Evolutionary conservation across 768 basidiomycete species (phyloP).

Genomic region (Russula vinacea): DNA sequence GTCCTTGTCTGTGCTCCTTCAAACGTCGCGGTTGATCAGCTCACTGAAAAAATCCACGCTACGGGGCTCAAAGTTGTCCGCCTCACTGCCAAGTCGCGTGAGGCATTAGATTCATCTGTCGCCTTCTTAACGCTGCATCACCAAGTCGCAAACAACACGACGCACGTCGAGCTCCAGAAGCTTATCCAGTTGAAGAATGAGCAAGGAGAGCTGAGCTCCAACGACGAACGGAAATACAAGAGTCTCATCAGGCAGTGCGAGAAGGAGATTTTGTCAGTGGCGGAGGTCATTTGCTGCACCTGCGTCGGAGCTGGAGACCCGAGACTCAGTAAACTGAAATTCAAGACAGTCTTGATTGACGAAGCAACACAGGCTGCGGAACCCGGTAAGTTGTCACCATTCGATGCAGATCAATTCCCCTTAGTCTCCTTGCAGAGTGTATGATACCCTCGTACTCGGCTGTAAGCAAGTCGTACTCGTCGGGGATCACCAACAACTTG

Average conservation of each 20-base stretch:
- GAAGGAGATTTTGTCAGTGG: conserved; percentile 92
- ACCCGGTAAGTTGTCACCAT: conserved; percentile 57
- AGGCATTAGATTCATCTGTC: conserved; percentile 95
- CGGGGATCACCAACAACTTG: conserved; percentile 95
- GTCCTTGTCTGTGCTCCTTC: conserved; percentile 98
- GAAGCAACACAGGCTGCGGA: conserved; percentile 98
- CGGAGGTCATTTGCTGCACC: conserved; percentile 98
- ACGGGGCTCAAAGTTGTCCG: conserved; percentile 99
- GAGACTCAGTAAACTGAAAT: conserved; percentile 93
- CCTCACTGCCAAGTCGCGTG: conserved; percentile 95
- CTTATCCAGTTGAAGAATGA: conserved; percentile 97
- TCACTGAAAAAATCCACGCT: conserved; percentile 98
- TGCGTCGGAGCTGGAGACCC: conserved; percentile 98
- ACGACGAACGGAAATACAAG: conserved; percentile 98
- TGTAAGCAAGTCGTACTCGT: conserved; percentile 99
- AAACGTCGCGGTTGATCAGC: conserved; percentile 98
- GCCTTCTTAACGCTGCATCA: conserved; percentile 92
- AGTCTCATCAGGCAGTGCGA: conserved; percentile 92
- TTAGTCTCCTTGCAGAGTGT: conserved; percentile 61
- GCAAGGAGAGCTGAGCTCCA: conserved; percentile 93
- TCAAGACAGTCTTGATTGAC: conserved; percentile 96
- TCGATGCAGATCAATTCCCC: neutral
- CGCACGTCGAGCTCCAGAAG: conserved; percentile 96
- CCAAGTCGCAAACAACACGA: conserved; percentile 95
- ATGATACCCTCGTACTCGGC: conserved; percentile 99